phyloP scores from a whole-genome alignment of 2,329 filamentous ascomycete genomes.

The Colletotrichum tanaceti region DNA sequence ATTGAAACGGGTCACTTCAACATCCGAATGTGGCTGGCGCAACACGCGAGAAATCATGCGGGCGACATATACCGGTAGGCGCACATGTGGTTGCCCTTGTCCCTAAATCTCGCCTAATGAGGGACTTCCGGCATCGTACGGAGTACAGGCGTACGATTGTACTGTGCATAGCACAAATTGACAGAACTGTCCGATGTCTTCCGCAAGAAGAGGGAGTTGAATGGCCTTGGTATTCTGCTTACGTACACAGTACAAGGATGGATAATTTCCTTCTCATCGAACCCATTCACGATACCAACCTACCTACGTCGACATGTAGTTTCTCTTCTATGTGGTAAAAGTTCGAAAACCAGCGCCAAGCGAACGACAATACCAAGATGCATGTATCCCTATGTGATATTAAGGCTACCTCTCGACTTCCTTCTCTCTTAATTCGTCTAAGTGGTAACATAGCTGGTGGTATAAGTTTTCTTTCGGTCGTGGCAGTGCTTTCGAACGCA shows the following conservation, averaged over 20 bases:
- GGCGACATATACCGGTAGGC: neutral
- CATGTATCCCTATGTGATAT: neutral
- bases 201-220: neutral
- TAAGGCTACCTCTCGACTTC: neutral
- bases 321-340: neutral
- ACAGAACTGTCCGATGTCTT: neutral
- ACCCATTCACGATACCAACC: neutral
- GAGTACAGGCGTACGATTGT: no score
- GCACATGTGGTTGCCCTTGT: neutral
- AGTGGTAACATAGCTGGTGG: conserved; percentile 1
- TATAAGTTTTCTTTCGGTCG: neutral
- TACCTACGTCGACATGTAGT: neutral
- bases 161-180: neutral
- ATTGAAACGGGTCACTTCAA: neutral
- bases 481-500: neutral
- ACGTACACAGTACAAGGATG: no score
- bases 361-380: neutral
- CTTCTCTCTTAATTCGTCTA: conserved; percentile 7
- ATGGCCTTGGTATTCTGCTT: neutral
- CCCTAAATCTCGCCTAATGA: neutral
- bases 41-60: neutral
- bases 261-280: no score
- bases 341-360: neutral
- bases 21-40: no score
- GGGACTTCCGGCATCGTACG: neutral